Evolutionary conservation across 2,329 filamentous ascomycete genomes (phyloP), one percentile per base, ranked within the genome.

Genomic region (Blastomyces percursus): DNA sequence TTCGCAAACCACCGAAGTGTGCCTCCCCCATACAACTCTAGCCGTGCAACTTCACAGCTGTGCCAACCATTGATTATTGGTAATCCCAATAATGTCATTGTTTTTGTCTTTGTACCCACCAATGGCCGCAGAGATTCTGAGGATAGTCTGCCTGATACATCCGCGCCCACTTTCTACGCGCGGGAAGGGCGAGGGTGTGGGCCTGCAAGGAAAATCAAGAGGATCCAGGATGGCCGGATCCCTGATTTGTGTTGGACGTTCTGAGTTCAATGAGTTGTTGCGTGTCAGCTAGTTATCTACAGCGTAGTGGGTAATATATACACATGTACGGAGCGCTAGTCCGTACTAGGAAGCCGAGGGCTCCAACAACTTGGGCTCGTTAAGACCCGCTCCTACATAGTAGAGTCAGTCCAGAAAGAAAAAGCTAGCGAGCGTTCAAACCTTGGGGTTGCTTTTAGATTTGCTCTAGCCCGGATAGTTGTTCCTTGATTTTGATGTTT

Each of bases 21-120:
- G 27, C 11, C 35, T 11, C 35, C 35, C 9, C 35, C 35, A 38
- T 38, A 27, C 54, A 57, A 42, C 30, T 44, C 3, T 19, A 44
- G 5, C 42, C n/a, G 52, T 56, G 54, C 56, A 30, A 32, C 40
- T 48, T 16, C 11, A 30, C 42, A 40, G 16, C 21, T 46, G 21
- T 3, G n/a, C 51, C 30, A 54, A 38, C 35, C 35, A 38, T 38
- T 38, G 9, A 38, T 38, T n/a, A n/a, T 27, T 27, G 11, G 48
- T 27, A 24, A 19, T 35, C 30, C 51, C 51, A 59, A 35, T 59
- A 59, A 59, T 59, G 56, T 59, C 38, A 59, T 48, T 59, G 56
- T 59, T 30, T 21, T 35, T 40, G 35, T 44, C 44, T 27, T 3
- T 19, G 44, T 27, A 16, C 12, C 16, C 2, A 9, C 5, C n/a